Evolutionary conservation across 2,329 filamentous ascomycete genomes (phyloP).

Genomic region (Penicillium glabrum): DNA sequence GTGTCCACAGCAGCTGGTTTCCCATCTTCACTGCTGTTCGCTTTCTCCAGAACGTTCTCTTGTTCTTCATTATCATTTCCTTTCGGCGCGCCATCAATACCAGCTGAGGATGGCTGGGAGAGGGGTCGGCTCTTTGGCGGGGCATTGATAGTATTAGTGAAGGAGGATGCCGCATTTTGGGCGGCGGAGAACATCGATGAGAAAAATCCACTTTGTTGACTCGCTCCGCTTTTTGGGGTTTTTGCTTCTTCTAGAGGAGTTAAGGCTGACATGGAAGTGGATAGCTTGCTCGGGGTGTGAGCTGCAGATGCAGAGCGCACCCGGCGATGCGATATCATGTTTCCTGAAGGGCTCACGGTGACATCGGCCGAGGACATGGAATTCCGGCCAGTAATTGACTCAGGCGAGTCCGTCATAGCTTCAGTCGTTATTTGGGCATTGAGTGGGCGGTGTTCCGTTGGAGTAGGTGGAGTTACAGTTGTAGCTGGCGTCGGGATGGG

Average conservation of each 20-base stretch:
- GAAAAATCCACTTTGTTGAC: slow-evolving; percentile 70
- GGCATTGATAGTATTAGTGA: slow-evolving; percentile 62
- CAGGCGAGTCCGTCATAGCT: slow-evolving; percentile 39
- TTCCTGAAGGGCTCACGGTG: slow-evolving; percentile 63
- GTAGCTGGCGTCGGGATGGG: slow-evolving; percentile 50
- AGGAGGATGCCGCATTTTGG: slow-evolving; percentile 83
- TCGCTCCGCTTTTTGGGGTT: slow-evolving; percentile 55
- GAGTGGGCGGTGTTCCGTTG: slow-evolving; percentile 48
- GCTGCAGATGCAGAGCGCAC: slow-evolving; percentile 57
- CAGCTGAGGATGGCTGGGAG: slow-evolving; percentile 31
- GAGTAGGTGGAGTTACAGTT: slow-evolving; percentile 64
- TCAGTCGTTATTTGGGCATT: slow-evolving; percentile 34
- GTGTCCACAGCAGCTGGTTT: slow-evolving; percentile 83
- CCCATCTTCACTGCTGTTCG: slow-evolving; percentile 43
- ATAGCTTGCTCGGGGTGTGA: slow-evolving; percentile 80
- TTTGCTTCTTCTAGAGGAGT: slow-evolving; percentile 70
- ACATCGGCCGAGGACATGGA: slow-evolving; percentile 43
- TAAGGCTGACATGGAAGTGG: slow-evolving; percentile 69
- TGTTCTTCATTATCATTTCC: slow-evolving; percentile 28
- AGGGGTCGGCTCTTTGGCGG: slow-evolving; percentile 47
- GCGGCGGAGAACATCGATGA: slow-evolving; percentile 90
- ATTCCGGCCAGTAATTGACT: slow-evolving; percentile 33
- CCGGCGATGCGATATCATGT: slow-evolving; percentile 72
- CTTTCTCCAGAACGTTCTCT: slow-evolving; percentile 11
- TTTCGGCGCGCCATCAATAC: slow-evolving; percentile 26